Base-by-base conservation (phyloP, 345 rosid genomes). In the Eucalyptus shirleyi region DNA sequence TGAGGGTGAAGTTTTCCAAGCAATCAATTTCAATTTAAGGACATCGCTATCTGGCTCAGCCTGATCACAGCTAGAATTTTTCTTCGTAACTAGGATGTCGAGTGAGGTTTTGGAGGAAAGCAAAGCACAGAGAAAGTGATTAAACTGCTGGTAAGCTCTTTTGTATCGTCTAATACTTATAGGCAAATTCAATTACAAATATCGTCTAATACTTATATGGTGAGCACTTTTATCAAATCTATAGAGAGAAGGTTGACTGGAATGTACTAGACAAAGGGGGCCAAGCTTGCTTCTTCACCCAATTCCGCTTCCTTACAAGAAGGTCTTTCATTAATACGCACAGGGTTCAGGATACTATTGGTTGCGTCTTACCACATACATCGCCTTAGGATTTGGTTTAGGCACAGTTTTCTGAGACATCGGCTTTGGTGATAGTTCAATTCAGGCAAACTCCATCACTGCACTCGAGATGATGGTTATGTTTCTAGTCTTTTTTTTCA, bases 301-400 rank as follows among this genome's bases (percentile, higher is more conserved):
- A 95, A 86, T 88, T 92, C 23, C 8, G 86, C 6, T 86, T 92
- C 55, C 92, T 95, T 4, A 94, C 93, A 8, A 92, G 87, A 87
- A 91, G 96, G 91, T 95, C 97, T 3, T 95, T 90, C 18, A 88
- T 95, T 51, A 94, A 95, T 92, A 95, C 93, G 96, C 92, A 90
- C 23, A 94, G 96, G 6, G 96, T 72, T 87, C 90, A 53, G 95
- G 96, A 49, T 95, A 95, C 87, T 95, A 95, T 59, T 94, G 95
- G 96, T 91, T 95, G 88, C 94, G 94, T 77, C 93, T 94, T 86
- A 94, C 88, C 17, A 91, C 93, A 86, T 93, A 94, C 65, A 88
- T 95, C 30, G 94, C 94, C 7, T 62, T 94, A 95, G 90, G 94
- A 37, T 83, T 95, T 16, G 93, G 96, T 37, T 90, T 94, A 17